These are phyloP conservation scores for Theileria equi DNA, from an alignment of 169 alveolate species.

Conservation along the genomic window DNA sequence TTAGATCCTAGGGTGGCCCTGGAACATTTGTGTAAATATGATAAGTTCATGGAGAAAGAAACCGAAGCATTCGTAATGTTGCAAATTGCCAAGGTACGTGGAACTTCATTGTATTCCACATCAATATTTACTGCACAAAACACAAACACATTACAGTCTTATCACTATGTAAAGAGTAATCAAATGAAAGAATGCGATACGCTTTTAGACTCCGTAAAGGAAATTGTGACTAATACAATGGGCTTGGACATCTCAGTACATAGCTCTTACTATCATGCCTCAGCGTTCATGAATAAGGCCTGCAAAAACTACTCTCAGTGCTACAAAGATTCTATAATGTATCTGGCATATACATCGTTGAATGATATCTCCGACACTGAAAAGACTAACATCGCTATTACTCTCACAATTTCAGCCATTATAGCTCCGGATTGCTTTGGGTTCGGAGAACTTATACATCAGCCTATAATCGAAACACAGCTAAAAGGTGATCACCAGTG, in stretches of 20 bases:
- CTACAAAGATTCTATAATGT: slow-evolving; percentile 63
- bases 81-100: slow-evolving; percentile 62
- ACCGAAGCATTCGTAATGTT: slow-evolving; percentile 55
- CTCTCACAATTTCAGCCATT: slow-evolving; percentile 42
- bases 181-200: slow-evolving; percentile 46
- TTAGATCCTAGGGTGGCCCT: slow-evolving; percentile 61
- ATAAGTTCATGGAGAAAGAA: slow-evolving; percentile 52
- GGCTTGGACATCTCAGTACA: slow-evolving; percentile 56
- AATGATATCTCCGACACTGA: slow-evolving; percentile 53
- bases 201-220: slow-evolving; percentile 35
- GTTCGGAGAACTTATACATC: slow-evolving; percentile 61
- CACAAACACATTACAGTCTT: slow-evolving; percentile 31
- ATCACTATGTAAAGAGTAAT: slow-evolving; percentile 39
- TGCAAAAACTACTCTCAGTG: slow-evolving; percentile 45
- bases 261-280: slow-evolving; percentile 54
- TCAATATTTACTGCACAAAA: too few relatives aligned
- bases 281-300: slow-evolving; percentile 62
- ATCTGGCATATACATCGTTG: slow-evolving; percentile 57
- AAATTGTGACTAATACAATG: slow-evolving; percentile 24
- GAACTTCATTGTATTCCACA: not conserved
- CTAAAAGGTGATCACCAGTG: slow-evolving; percentile 55
- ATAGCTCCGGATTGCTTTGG: slow-evolving; percentile 60
- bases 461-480: slow-evolving; percentile 48
- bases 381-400: slow-evolving; percentile 40
- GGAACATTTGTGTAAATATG: slow-evolving; percentile 62